A percentile compares a stretch with the other conserved stretches of the same genome.
phyloP scores from a whole-genome alignment of 2,329 filamentous ascomycete species.

The Colletotrichum destructivum region DNA sequence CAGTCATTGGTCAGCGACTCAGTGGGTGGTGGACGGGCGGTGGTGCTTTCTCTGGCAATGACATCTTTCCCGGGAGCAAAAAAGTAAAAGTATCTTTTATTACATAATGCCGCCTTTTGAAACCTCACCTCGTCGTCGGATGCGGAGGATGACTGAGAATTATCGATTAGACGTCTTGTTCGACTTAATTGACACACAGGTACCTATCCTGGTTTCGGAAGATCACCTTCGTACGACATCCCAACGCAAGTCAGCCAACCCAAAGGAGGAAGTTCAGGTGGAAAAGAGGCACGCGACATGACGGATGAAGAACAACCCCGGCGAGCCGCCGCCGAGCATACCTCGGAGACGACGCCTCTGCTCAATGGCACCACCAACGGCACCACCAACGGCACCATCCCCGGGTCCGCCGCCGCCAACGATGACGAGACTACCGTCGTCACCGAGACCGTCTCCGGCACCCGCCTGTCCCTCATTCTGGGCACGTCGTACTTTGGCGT shows the following conservation, averaged over 20 bases:
- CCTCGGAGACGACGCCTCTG: conserved; percentile 41
- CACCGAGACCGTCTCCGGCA: conserved; percentile 63
- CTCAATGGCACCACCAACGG: conserved; percentile 28
- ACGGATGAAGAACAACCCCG: conserved; percentile 33
- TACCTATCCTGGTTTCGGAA: background rate
- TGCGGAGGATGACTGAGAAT: background rate
- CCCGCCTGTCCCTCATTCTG: conserved; percentile 68
- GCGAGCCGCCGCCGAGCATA: conserved; percentile 15
- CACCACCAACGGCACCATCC: conserved; percentile 9
- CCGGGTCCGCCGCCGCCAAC: conserved; percentile 37
- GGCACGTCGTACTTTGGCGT: conserved; percentile 71
- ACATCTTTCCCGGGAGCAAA: conserved; percentile 1
- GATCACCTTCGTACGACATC: background rate
- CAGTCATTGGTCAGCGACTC: background rate
- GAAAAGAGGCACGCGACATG: conserved; percentile 13
- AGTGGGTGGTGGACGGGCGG: background rate
- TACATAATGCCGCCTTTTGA: conserved; percentile 1
- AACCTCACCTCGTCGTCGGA: background rate
- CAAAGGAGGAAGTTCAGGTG: background rate
- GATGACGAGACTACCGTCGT: conserved; percentile 64
- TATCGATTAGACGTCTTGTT: background rate
- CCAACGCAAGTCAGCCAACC: background rate
- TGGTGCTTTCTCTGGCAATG: background rate
- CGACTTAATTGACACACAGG: background rate
- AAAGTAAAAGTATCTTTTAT: background rate